A percentile compares a stretch with the other conserved stretches of the same genome.
These are phyloP conservation scores for Monosporascus ibericus DNA, from an alignment of 2,329 filamentous ascomycete genomes.

Conservation along the genomic window DNA sequence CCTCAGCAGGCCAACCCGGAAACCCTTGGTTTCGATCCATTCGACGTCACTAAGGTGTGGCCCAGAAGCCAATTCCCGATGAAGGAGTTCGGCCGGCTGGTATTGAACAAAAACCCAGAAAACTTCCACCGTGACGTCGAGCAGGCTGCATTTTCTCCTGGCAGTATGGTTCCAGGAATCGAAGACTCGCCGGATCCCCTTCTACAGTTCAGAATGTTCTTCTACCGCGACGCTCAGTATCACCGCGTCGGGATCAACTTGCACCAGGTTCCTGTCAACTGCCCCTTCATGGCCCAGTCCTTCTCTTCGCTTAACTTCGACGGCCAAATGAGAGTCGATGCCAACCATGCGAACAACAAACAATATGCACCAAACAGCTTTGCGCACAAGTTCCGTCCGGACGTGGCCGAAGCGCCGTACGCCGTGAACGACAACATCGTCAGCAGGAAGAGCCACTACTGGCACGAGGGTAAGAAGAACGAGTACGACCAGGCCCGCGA, in stretches of 20 bases:
- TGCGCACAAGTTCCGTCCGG: slow-evolving; percentile 43
- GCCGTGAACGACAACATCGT: slow-evolving; percentile 42
- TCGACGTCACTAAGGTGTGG: slow-evolving; percentile 50
- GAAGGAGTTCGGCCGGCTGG: slow-evolving; percentile 41
- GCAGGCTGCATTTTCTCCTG: slow-evolving; percentile 45
- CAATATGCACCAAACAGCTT: slow-evolving; percentile 48
- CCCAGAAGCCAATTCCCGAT: slow-evolving; percentile 40
- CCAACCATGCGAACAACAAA: slow-evolving; percentile 39
- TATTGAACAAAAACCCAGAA: slow-evolving; percentile 48
- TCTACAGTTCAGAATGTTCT: slow-evolving; percentile 43
- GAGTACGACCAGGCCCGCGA: slow-evolving; percentile 46
- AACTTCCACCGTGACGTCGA: slow-evolving; percentile 46
- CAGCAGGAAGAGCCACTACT: slow-evolving; percentile 46
- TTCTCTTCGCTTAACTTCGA: slow-evolving; percentile 43
- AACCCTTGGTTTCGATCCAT: slow-evolving; percentile 46
- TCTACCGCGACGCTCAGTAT: slow-evolving; percentile 44
- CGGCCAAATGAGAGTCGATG: slow-evolving; percentile 40
- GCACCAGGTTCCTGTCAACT: slow-evolving; percentile 40
- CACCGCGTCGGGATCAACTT: slow-evolving; percentile 46
- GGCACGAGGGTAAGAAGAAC: slow-evolving; percentile 45
- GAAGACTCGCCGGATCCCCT: slow-evolving; percentile 41
- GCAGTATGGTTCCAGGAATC: slow-evolving; percentile 44
- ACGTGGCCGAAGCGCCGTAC: slow-evolving; percentile 43
- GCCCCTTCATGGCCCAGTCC: slow-evolving; percentile 35
- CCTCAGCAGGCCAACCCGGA: slow-evolving; percentile 46